Conservation (phyloP, 345 rosid species). For the Salix viminalis region DNA sequence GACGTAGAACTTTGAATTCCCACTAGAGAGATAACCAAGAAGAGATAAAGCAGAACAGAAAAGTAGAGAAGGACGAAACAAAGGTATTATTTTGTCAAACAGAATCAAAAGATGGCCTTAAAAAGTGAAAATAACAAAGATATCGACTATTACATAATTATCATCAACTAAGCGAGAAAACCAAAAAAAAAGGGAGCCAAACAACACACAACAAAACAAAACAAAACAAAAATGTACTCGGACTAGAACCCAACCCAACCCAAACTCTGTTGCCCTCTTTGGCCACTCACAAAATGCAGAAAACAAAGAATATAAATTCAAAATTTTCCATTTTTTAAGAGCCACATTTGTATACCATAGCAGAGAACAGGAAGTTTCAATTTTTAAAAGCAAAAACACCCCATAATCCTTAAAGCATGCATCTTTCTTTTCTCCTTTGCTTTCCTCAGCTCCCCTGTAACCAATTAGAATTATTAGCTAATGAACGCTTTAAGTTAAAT, state of each 20-base stretch:
- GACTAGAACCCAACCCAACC: background rate
- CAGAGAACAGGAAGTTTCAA: background rate
- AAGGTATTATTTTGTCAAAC: constrained; percentile 41
- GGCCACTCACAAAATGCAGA: background rate
- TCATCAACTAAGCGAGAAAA: background rate
- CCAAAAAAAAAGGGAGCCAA: background rate
- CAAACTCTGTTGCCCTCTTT: background rate
- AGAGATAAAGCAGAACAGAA: constrained; percentile 33
- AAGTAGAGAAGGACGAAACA: constrained; percentile 44
- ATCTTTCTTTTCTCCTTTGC: background rate
- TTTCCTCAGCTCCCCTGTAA: background rate
- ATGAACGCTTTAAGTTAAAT: background rate
- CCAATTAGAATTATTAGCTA: background rate
- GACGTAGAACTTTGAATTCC: constrained; percentile 24
- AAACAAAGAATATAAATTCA: background rate
- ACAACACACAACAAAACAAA: background rate
- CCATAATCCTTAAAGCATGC: background rate
- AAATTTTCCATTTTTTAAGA: background rate
- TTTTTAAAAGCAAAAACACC: background rate
- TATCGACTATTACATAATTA: constrained; percentile 24
- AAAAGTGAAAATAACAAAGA: constrained; percentile 9
- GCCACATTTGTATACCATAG: background rate
- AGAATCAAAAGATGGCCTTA: constrained; percentile 21
- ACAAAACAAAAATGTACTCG: background rate
- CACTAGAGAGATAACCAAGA: constrained; percentile 31